These are phyloP conservation scores for Jaltomata sinuosa DNA, from an alignment of 257 asterid genomes.

Conservation along the genomic window DNA sequence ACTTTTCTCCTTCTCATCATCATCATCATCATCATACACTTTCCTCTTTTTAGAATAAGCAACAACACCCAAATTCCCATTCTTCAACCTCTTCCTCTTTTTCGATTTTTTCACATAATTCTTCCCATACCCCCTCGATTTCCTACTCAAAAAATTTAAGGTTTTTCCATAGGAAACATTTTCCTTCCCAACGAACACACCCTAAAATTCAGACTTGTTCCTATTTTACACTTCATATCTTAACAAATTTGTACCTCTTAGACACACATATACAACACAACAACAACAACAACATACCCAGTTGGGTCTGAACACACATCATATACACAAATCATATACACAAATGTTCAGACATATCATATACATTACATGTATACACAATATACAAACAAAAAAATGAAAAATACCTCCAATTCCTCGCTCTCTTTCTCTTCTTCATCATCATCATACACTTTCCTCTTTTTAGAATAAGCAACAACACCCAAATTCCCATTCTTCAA, in stretches of 20 bases:
- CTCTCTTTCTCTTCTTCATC: neutral
- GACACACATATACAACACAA: too few species aligned
- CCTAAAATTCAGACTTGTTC: too few species aligned
- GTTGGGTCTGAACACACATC: neutral
- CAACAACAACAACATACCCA: too few species aligned
- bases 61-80: neutral
- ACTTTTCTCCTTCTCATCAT: neutral
- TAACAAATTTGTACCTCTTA: too few species aligned
- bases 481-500: neutral
- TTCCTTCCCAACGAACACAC: too few species aligned
- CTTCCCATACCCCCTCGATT: neutral
- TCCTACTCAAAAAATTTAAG: neutral
- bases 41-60: neutral
- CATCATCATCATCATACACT: neutral
- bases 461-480: neutral
- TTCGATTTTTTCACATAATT: neutral
- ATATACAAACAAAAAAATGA: neutral
- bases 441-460: neutral
- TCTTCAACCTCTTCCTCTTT: neutral
- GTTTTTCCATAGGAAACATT: too few species aligned
- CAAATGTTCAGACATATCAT: neutral
- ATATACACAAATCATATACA: neutral
- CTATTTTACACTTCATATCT: too few species aligned
- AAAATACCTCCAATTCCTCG: neutral
- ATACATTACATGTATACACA: neutral